Evolutionary conservation across 2,329 filamentous ascomycete species (phyloP).

Genomic region (Fonsecaea pugnacius): DNA sequence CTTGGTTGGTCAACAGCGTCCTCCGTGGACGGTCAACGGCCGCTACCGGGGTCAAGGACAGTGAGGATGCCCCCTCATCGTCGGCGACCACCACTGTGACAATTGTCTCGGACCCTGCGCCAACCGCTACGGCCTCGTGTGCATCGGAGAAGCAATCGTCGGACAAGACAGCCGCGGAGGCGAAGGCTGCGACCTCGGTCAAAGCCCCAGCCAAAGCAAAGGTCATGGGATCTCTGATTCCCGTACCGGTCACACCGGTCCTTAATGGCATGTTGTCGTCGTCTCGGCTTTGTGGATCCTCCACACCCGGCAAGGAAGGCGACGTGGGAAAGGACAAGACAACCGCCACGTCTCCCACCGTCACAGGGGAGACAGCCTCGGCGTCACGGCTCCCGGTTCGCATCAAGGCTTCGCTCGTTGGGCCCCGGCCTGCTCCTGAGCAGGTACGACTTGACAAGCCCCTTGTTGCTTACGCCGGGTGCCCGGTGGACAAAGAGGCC

Average conservation of each 20-base stretch:
- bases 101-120: slow-evolving; percentile 20
- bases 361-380: slow-evolving; percentile 12
- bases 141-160: slow-evolving; percentile 14
- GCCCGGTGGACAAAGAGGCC: slow-evolving; percentile 15
- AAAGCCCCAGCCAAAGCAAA: slow-evolving; percentile 17
- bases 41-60: slow-evolving; percentile 15
- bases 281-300: slow-evolving; percentile 18
- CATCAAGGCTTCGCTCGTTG: slow-evolving; percentile 17
- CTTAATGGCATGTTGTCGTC: slow-evolving; percentile 14
- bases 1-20: slow-evolving; percentile 32
- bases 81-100: slow-evolving; percentile 24
- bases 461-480: slow-evolving; percentile 11
- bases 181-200: slow-evolving; percentile 20
- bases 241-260: slow-evolving; percentile 13
- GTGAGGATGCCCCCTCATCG: slow-evolving; percentile 25
- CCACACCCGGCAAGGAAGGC: slow-evolving; percentile 20
- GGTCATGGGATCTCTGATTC: slow-evolving; percentile 24
- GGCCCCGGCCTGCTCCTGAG: slow-evolving; percentile 16
- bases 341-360: slow-evolving; percentile 18
- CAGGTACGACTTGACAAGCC: slow-evolving; percentile 22
- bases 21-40: slow-evolving; percentile 26
- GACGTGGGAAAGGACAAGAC: slow-evolving; percentile 22
- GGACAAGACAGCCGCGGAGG: slow-evolving; percentile 17
- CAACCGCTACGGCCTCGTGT: slow-evolving; percentile 16
- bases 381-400: slow-evolving; percentile 29